phyloP scores from a whole-genome alignment of 208 protist species.

The Spongospora subterranea region DNA sequence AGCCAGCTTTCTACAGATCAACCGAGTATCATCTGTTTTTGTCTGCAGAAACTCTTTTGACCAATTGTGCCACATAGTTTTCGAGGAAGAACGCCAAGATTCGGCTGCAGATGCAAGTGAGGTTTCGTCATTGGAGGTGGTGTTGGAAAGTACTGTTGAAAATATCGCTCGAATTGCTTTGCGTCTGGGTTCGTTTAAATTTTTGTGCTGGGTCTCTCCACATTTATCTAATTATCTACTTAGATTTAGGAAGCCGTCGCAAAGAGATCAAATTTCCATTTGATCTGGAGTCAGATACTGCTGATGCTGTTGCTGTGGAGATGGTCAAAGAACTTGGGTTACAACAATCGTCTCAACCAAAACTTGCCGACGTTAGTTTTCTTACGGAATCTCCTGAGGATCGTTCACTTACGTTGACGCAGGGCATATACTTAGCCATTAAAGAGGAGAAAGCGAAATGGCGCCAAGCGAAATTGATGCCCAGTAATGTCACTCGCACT shows the following conservation, averaged over 20 bases:
- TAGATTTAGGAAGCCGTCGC: background rate
- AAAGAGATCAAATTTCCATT: conserved; percentile 61
- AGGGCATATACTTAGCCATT: conserved; percentile 14
- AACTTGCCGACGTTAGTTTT: conserved; percentile 22
- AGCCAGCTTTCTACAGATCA: background rate
- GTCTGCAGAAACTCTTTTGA: too few species aligned
- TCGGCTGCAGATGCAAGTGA: background rate
- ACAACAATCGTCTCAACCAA: background rate
- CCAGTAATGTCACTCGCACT: too few species aligned
- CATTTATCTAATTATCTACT: background rate
- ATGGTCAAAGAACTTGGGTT: conserved; percentile 61
- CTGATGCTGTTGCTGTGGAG: conserved; percentile 42
- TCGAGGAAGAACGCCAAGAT: background rate
- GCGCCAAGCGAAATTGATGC: background rate
- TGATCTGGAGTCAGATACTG: conserved; percentile 59
- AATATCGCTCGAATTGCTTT: conserved; percentile 25
- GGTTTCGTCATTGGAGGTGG: background rate
- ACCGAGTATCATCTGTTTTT: background rate
- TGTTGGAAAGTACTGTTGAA: conserved; percentile 2
- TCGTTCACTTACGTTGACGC: background rate
- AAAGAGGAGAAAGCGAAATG: conserved; percentile 36
- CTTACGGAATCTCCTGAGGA: background rate
- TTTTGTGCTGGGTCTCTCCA: background rate
- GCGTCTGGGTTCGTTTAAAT: background rate
- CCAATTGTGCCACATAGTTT: background rate